Evolutionary conservation across 805 yeast species (phyloP).

Genomic region (Starmerella stigmatis): DNA sequence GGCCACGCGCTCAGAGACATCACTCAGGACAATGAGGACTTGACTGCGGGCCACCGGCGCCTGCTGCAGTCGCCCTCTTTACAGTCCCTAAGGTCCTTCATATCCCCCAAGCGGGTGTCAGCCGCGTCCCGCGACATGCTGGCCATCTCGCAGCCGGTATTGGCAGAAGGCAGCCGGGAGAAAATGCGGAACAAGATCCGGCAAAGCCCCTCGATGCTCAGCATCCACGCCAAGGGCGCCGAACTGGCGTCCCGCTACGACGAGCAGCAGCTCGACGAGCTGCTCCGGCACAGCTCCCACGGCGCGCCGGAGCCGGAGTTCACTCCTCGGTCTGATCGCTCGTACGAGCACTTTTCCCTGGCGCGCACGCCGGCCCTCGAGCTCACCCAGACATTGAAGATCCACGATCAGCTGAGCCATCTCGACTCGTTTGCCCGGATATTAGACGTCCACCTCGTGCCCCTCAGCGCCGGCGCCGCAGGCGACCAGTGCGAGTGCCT

Average conservation of each 20-base stretch:
- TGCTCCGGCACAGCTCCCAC: slow-evolving; percentile 23
- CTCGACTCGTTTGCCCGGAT: slow-evolving; percentile 37
- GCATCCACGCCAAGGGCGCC: slow-evolving; percentile 30
- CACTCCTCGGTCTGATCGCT: slow-evolving; percentile 35
- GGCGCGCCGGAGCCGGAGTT: neutral
- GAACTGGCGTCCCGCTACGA: slow-evolving; percentile 23
- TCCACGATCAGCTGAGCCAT: slow-evolving; percentile 32
- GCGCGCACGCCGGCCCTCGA: slow-evolving; percentile 36
- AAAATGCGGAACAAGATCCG: slow-evolving; percentile 45
- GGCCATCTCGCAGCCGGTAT: slow-evolving; percentile 47
- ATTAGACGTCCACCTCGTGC: slow-evolving; percentile 35
- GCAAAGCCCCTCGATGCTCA: slow-evolving; percentile 40
- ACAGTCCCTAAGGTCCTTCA: slow-evolving; percentile 11
- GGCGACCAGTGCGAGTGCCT: slow-evolving; percentile 31
- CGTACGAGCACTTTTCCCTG: slow-evolving; percentile 36
- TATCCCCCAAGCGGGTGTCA: neutral
- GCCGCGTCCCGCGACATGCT: slow-evolving; percentile 3
- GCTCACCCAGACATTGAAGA: slow-evolving; percentile 41
- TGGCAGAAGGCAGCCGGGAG: slow-evolving; percentile 45
- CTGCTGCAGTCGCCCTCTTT: slow-evolving; percentile 11
- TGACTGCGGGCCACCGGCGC: neutral
- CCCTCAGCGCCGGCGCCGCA: slow-evolving; percentile 25
- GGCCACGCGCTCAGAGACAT: neutral
- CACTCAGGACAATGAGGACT: neutral
- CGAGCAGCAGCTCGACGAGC: slow-evolving; percentile 29